A percentile compares a stretch with the other conserved stretches of the same genome.
Conservation (phyloP, 345 rosid species). For the Dipteronia dyeriana region DNA sequence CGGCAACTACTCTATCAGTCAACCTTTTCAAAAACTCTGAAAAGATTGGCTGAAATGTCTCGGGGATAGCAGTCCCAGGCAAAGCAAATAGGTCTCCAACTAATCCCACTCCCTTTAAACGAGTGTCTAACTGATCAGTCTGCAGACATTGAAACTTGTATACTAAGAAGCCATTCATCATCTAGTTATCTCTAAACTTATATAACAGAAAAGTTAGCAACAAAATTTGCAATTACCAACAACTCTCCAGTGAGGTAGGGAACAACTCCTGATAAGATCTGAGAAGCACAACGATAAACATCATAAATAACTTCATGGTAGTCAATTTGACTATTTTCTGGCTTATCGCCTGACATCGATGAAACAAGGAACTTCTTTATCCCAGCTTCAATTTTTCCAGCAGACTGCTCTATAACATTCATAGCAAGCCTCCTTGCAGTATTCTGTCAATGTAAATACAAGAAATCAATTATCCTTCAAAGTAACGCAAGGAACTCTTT, state of each 20-base stretch:
- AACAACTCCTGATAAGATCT: slow-evolving; percentile 75
- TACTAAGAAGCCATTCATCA: slow-evolving; percentile 27
- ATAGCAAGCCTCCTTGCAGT: slow-evolving; percentile 86
- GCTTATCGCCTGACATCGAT: slow-evolving; percentile 81
- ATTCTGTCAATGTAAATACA: slow-evolving; percentile 50
- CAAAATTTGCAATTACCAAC: slow-evolving; percentile 55
- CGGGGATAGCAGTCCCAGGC: slow-evolving; percentile 61
- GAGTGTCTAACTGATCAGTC: slow-evolving; percentile 87
- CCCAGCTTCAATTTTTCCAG: slow-evolving; percentile 81
- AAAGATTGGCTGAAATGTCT: slow-evolving; percentile 81
- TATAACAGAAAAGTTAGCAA: slow-evolving; percentile 13
- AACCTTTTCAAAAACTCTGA: slow-evolving; percentile 89
- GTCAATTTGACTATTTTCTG: slow-evolving; percentile 58
- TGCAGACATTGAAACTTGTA: slow-evolving; percentile 40
- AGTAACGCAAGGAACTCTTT: slow-evolving; percentile 6
- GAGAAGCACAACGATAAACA: slow-evolving; percentile 81
- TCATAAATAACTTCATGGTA: slow-evolving; percentile 90
- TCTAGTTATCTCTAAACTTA: background rate
- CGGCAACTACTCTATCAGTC: slow-evolving; percentile 85
- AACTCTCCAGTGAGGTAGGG: slow-evolving; percentile 95
- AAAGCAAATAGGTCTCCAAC: slow-evolving; percentile 87
- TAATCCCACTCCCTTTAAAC: slow-evolving; percentile 82
- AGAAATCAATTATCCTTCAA: slow-evolving; percentile 27
- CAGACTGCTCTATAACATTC: slow-evolving; percentile 84
- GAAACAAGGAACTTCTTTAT: slow-evolving; percentile 88